Evolutionary conservation across 179 eudicot species (phyloP).

Genomic region (Patellifolia procumbens): DNA sequence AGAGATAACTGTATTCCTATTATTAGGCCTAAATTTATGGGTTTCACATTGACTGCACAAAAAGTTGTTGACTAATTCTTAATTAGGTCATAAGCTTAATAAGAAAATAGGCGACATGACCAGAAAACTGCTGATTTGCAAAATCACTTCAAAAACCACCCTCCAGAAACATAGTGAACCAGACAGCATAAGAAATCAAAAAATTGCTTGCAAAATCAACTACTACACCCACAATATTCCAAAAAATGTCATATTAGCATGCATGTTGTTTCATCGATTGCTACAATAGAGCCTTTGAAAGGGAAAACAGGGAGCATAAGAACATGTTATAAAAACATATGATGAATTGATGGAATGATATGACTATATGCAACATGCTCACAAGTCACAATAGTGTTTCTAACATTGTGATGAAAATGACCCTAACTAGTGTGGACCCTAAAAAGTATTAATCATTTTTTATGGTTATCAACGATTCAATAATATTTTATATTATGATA

Average conservation of each 20-base stretch:
- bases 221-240: background rate
- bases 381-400: no score
- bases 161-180: background rate
- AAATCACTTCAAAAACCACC: background rate
- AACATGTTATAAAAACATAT: background rate
- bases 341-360: background rate
- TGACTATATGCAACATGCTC: no score
- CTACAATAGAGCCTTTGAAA: background rate
- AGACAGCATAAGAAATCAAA: background rate
- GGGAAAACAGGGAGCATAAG: background rate
- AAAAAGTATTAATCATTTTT: no score
- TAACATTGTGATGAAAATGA: no score
- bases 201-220: background rate
- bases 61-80: background rate
- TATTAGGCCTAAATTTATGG: constrained; percentile 5
- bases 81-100: background rate
- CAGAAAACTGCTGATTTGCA: background rate
- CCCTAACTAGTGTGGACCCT: no score
- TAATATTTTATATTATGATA: no score
- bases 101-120: background rate
- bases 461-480: no score
- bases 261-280: background rate
- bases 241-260: background rate
- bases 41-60: background rate
- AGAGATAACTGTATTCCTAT: constrained; percentile 3